Base-by-base conservation (phyloP, 2,329 filamentous ascomycete species). In the Bipolaris oryzae region DNA sequence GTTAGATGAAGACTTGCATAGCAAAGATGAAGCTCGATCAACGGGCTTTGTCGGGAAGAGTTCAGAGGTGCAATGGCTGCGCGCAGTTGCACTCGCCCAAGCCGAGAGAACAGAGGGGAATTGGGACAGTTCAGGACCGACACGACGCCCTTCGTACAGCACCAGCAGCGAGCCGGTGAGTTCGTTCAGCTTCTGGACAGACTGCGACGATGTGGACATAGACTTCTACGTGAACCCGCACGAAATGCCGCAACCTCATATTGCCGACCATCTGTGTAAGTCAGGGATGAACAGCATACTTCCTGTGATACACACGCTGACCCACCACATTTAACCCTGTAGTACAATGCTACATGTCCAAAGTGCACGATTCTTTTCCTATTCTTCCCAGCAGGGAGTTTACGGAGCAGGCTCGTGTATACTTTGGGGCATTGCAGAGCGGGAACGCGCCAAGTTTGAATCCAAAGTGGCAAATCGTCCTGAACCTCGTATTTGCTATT, bases 401-500 rank as follows among this genome's bases (percentile, higher is more conserved):
- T 43, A 62, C 68, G 21, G 57, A 66, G 15, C 71, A 77, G 51
- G 76, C 76, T 50, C 62, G 64, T 10, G 67, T 61, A n/a, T 77
- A 72, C 57, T 74, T 70, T 37, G 42, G 53, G 18, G 62, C 62
- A 2, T n/a, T 65, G n/a, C 60, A 64, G 9, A 57, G 49, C 18
- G 66, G 63, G 10, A 67, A 60, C 11, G 53, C 63, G 15, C 60
- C 63, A 2, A 58, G 45, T 3, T 53, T 69, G 3, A 69, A 62
- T 37, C 49, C 51, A 7, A 72, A 67, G 48, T 79, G 77, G 77
- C 70, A 74, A 34, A 73, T 73, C 7, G 77, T 77, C 16, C 37
- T 79, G 50, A 78, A 80, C 38, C 54, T 79, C 23, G 70, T 79
- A 1, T 78, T 79, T 52, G 78, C 78, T 3, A 76, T 80, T n/a